These are phyloP conservation scores for Hysterium pulicare DNA, from an alignment of 2,329 filamentous ascomycete species.

Conservation along the genomic window DNA sequence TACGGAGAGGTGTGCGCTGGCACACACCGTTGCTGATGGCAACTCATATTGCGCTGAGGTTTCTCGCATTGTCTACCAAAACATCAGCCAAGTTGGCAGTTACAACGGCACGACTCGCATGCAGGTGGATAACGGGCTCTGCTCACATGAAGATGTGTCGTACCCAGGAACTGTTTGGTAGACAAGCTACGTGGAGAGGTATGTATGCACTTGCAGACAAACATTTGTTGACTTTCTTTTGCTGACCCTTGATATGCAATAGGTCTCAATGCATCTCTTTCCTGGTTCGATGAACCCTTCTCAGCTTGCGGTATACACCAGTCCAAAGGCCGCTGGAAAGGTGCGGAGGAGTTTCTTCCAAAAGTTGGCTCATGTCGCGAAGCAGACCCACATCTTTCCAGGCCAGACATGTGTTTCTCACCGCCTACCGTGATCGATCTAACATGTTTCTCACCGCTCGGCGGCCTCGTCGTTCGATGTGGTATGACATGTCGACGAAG, in stretches of 20 bases:
- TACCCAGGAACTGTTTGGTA: slow-evolving; percentile 62
- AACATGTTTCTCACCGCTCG: too few species aligned
- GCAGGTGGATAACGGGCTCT: slow-evolving; percentile 53
- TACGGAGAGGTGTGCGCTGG: slow-evolving; percentile 31
- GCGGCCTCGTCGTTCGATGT: not conserved
- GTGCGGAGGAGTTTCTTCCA: too few species aligned
- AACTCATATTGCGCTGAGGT: slow-evolving; percentile 68
- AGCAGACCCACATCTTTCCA: too few species aligned
- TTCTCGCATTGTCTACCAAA: slow-evolving; percentile 63
- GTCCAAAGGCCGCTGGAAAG: slow-evolving; percentile 16
- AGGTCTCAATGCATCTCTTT: slow-evolving; percentile 72
- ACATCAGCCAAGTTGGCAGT: slow-evolving; percentile 56
- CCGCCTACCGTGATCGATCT: too few species aligned
- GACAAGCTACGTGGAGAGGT: slow-evolving; percentile 68
- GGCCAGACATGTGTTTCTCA: too few species aligned
- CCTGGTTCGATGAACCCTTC: slow-evolving; percentile 66
- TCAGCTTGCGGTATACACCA: slow-evolving; percentile 66
- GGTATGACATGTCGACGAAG: too few species aligned
- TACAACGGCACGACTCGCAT: slow-evolving; percentile 66
- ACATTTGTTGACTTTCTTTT: too few species aligned
- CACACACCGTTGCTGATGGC: slow-evolving; percentile 40
- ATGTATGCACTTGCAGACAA: too few species aligned
- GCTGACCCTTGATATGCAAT: too few species aligned
- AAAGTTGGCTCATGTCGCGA: too few species aligned
- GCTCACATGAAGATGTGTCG: slow-evolving; percentile 49